These are phyloP conservation scores for Ceratonia siliqua DNA, from an alignment of 306 rosid species.

Conservation along the genomic window DNA sequence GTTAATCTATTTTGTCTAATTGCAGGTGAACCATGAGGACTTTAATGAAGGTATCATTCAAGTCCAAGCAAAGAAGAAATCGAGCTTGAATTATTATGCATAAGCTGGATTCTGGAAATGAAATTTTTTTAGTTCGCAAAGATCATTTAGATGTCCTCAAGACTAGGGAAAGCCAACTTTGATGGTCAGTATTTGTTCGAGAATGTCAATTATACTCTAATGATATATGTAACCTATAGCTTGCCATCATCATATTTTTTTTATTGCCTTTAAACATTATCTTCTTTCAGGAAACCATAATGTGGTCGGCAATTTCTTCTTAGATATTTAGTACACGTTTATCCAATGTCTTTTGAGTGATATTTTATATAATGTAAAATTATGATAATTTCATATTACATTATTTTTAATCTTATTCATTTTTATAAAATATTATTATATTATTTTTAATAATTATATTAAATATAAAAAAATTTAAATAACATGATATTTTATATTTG, in stretches of 20 bases:
- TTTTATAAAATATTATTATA: no score
- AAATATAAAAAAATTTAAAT: no score
- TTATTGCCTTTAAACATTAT: background rate
- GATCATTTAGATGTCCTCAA: background rate
- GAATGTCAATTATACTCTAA: background rate
- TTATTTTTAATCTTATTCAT: no score
- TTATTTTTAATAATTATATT: no score
- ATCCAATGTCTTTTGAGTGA: no score
- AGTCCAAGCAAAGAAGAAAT: constrained; percentile 93
- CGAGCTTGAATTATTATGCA: constrained; percentile 91
- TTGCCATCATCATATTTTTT: background rate
- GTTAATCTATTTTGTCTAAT: constrained; percentile 8
- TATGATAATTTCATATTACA: no score
- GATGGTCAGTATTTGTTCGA: constrained; percentile 24
- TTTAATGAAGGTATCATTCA: constrained; percentile 92
- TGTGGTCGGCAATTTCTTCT: background rate
- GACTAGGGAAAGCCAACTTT: background rate
- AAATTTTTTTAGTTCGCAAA: background rate
- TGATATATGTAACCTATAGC: background rate
- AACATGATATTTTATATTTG: no score
- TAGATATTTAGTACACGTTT: no score
- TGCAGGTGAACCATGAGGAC: constrained; percentile 90
- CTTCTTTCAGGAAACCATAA: background rate
- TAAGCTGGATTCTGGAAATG: constrained; percentile 36
- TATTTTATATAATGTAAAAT: no score